Evolutionary conservation across 1,284 basidiomycete species (phyloP), one percentile per base, ranked within the genome.

Genomic region (Afroboletus lepidellus): DNA sequence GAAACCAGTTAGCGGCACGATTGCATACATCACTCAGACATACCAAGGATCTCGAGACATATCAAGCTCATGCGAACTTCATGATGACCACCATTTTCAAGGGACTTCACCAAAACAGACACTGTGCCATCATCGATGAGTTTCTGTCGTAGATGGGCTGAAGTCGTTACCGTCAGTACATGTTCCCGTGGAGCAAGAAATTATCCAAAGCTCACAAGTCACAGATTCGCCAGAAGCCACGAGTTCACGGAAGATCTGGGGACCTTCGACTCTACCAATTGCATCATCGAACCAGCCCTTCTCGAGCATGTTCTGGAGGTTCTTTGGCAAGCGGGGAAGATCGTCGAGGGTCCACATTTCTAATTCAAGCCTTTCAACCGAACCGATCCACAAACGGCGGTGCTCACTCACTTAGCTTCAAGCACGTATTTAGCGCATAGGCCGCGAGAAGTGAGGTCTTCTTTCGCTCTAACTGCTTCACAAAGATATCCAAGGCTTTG

Each of bases 181-280:
- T 8, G 12, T 20, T 36, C 24, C 8, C 5, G 27, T 5, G 5
- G 9, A 33, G 4, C 16, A 16, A 3, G 15, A 7, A 11, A 25
- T 15, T 33, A 9, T 27, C 12, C 4, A 20, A n/a, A n/a, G n/a
- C n/a, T n/a, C n/a, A n/a, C n/a, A n/a, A n/a, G n/a, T n/a, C 33
- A n/a, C 15, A 8, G 15, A 12, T 34, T 38, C 32, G 56, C 54
- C 48, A 13, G 23, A 45, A 1, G 3, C 11, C 49, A 57, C 36
- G 27, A 57, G 50, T 16, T 29, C 15, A n/a, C 41, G 1, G 6
- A 55, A 54, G 15, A 55, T 34, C 3, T 43, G 4, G 3, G 6
- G 36, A 0, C 39, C 39, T 25, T 41, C 39, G 5, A 41, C 25
- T 12, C 25, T 11, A 16, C 39, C 39, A 7, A 41, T n/a, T 18